Evolutionary conservation across 495 filamentous ascomycete species (phyloP).

Genomic region (Daldinia childiae): DNA sequence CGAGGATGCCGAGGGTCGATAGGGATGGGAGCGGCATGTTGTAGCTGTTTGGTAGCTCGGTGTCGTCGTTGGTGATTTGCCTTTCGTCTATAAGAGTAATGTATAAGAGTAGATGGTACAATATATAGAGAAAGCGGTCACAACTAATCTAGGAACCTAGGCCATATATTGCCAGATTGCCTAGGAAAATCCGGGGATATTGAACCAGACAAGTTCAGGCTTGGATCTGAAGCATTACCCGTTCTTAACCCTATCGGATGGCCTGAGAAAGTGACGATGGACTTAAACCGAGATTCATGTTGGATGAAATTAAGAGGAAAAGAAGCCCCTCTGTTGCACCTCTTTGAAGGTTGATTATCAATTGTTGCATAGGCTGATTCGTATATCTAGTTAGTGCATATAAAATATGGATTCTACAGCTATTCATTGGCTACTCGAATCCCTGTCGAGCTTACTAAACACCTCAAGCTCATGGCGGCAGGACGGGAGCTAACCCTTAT

Average conservation of each 20-base stretch:
- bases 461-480: not conserved
- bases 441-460: not conserved
- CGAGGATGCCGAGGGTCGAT: slow-evolving; percentile 53
- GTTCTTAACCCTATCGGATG: not conserved
- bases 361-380: slow-evolving; percentile 24
- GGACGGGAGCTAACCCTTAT: not conserved
- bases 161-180: not conserved
- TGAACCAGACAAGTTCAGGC: not conserved
- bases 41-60: not conserved
- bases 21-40: slow-evolving; percentile 31
- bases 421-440: not conserved
- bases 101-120: no score
- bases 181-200: slow-evolving; percentile 8
- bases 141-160: not conserved
- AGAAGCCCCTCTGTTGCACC: slow-evolving; percentile 6
- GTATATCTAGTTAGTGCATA: not conserved
- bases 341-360: slow-evolving; percentile 6
- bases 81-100: no score
- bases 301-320: slow-evolving; percentile 6
- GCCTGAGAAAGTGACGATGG: slow-evolving; percentile 24
- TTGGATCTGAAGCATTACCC: not conserved
- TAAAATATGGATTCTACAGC: not conserved
- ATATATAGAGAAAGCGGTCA: not conserved
- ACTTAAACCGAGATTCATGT: slow-evolving; percentile 3
- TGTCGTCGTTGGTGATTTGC: not conserved